phyloP scores from a whole-genome alignment of 108 stramenopile genomes.

The Phaeodactylum tricornutum region DNA sequence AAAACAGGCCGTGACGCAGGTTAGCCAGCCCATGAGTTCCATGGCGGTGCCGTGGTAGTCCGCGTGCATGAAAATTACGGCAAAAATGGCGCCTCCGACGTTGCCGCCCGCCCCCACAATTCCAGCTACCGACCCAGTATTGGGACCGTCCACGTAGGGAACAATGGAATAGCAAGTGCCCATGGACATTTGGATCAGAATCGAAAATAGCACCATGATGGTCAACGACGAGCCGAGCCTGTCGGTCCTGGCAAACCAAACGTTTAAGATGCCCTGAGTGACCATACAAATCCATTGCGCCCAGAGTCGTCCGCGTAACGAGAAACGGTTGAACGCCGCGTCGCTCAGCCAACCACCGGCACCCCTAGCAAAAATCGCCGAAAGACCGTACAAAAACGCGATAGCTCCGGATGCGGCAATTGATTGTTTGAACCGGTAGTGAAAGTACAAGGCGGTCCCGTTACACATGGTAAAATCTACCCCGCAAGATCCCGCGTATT shows the following conservation, averaged over 20 bases:
- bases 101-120: constrained; percentile 67
- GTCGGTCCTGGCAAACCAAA: constrained; percentile 1
- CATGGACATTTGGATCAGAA: constrained; percentile 45
- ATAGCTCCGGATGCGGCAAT: not conserved
- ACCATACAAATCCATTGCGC: not conserved
- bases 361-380: not conserved
- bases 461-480: constrained; percentile 81
- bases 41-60: constrained; percentile 8
- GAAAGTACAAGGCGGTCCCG: not conserved
- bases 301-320: not conserved
- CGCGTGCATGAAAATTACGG: constrained; percentile 7
- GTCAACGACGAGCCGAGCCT: constrained; percentile 19
- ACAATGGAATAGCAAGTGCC: constrained; percentile 60
- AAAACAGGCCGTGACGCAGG: constrained; percentile 19
- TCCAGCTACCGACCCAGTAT: constrained; percentile 60
- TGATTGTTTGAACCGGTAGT: not conserved
- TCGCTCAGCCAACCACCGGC: not conserved
- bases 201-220: constrained; percentile 42
- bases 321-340: not conserved
- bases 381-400: not conserved
- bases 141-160: constrained; percentile 48
- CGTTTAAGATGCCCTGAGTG: not conserved
- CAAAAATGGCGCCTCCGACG: constrained; percentile 19
- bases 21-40: constrained; percentile 24
- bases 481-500: constrained; percentile 87